A percentile compares a stretch with the other conserved stretches of the same genome.
Evolutionary conservation across 192 early-diverging fungal genomes (phyloP).

Genomic region (Coemansia reversa): DNA sequence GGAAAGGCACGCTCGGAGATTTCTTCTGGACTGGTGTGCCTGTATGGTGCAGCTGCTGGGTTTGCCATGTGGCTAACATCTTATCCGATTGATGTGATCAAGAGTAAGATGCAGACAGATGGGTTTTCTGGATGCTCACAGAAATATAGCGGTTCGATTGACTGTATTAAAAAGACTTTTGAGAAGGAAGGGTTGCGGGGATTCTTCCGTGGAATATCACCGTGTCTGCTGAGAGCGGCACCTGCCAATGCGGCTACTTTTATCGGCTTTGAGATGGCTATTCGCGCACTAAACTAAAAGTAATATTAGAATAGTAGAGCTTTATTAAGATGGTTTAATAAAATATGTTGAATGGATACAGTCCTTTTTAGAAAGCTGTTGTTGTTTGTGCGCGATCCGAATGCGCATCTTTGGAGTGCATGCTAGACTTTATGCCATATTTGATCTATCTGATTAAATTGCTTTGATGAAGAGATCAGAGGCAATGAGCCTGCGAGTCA

Average conservation of each 20-base stretch:
- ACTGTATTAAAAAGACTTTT: constrained; percentile 79
- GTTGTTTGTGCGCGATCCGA: too few species aligned
- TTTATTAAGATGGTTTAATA: background rate
- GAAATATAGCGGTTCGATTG: constrained; percentile 71
- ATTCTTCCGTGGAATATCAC: constrained; percentile 80
- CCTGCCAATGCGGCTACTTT: constrained; percentile 94
- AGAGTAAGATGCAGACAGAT: constrained; percentile 95
- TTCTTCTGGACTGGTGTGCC: constrained; percentile 71
- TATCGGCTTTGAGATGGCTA: constrained; percentile 78
- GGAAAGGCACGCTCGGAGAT: constrained; percentile 68
- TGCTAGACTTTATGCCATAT: too few species aligned
- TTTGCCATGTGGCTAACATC: constrained; percentile 81
- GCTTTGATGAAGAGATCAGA: background rate
- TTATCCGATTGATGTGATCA: constrained; percentile 93
- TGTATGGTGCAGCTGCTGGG: constrained; percentile 83
- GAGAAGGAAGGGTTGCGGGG: constrained; percentile 79
- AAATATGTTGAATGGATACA: background rate
- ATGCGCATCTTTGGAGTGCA: too few species aligned
- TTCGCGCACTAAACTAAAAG: constrained; percentile 52
- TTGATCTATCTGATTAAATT: background rate
- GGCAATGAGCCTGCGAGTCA: background rate
- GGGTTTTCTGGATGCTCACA: constrained; percentile 63
- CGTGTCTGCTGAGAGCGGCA: constrained; percentile 89
- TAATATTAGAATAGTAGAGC: background rate
- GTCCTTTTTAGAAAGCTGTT: too few species aligned